A percentile compares a stretch with the other conserved stretches of the same genome.
phyloP scores from a whole-genome alignment of 345 rosid genomes.

The Gossypium longicalyx region DNA sequence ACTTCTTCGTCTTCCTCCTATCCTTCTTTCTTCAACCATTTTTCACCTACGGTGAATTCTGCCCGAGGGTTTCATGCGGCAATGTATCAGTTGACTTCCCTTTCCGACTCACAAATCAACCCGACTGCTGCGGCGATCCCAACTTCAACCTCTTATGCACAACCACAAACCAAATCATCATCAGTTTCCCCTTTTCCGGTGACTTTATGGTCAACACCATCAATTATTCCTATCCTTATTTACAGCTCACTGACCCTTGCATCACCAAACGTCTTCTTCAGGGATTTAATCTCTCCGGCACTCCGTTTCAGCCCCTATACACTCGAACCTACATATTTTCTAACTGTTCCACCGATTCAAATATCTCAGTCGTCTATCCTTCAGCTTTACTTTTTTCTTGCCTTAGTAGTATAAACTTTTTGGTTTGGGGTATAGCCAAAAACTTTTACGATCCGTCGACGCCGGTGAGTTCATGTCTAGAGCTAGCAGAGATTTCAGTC shows the following conservation, averaged over 20 bases:
- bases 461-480: not conserved
- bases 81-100: not conserved
- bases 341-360: conserved; percentile 22
- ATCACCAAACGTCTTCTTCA: conserved; percentile 22
- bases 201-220: not conserved
- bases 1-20: not conserved
- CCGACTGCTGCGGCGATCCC: conserved; percentile 15
- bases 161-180: not conserved
- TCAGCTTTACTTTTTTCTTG: conserved; percentile 10
- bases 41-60: not conserved
- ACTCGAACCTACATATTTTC: conserved; percentile 22
- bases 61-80: not conserved
- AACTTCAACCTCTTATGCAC: conserved; percentile 19
- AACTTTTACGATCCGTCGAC: not conserved
- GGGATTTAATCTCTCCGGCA: not conserved
- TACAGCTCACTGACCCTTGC: conserved; percentile 22
- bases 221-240: not conserved
- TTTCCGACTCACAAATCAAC: not conserved
- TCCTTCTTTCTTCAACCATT: not conserved
- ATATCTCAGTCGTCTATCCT: not conserved
- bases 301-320: conserved; percentile 12
- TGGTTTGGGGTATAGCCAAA: conserved; percentile 9
- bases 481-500: not conserved
- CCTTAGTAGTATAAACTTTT: conserved; percentile 17
- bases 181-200: conserved; percentile 10